Evolutionary conservation across 768 basidiomycete genomes (phyloP), one percentile per base, ranked within the genome.

Genomic region (Mrakia blollopis): DNA sequence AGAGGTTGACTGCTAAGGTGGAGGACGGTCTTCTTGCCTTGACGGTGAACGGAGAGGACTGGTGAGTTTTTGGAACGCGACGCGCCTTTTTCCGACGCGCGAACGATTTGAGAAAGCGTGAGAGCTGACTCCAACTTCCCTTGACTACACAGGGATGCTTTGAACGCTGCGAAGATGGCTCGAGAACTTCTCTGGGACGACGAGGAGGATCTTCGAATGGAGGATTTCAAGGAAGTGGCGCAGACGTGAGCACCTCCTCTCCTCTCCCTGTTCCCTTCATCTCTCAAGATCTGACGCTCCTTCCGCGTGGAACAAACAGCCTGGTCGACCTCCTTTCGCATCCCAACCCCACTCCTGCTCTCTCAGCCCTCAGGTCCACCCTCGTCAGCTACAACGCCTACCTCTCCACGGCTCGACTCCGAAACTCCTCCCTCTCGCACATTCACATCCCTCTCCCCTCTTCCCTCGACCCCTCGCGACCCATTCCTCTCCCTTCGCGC

Each of bases 31-130:
- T 99, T 78, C 83, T 90, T 32, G 88, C 89, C 83, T 85, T 90
- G 52, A 97, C 92, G 10, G 88, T 98, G 77, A 98, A 99, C 82
- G 92, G 94, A 18, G 90, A 92, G 44, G 93, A 98, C 83, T 99
- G 97, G 95, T 85, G 63, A 73, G 84, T 79, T 28, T 62, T 62
- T 1, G n/a, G 8, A 37, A 25, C 25, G 25, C 18, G 60, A 35
- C 60, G 13, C 6, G 60, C 63, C 35, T 41, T 37, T 54, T 4
- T 47, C 11, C 37, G 60, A 18, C 30, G 30, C 14, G 13, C 18
- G 5, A 50, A 14, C 16, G 21, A 18, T 3, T 50, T 18, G 47
- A 50, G 16, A 21, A 21, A 21, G 5, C 16, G 3, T 4, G 14
- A 21, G 9, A 9, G 47, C 47, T 50, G 47, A 50, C 47, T 7